Evolutionary conservation across 768 basidiomycete genomes (phyloP), one percentile per base, ranked within the genome.

Genomic region (Pholiota microspora): DNA sequence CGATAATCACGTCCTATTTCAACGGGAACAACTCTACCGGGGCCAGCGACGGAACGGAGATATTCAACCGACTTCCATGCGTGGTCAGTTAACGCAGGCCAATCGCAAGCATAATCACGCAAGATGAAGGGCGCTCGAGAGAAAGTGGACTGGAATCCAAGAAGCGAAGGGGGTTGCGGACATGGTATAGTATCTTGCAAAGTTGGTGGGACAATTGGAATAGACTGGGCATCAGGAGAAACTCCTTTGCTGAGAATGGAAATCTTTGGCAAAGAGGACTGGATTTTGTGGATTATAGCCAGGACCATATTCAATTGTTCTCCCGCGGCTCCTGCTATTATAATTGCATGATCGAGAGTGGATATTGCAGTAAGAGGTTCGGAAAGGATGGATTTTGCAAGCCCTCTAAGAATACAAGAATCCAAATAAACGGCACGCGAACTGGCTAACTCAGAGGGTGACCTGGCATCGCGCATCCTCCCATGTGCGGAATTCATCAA

Each of bases 1-100:
- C 91, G 84, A 69, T 98, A 98, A 65, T 94, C 89, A 29, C 70
- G 68, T 12, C 96, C 96, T 15, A 97, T 71, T 70, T 98, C 96
- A 6, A 98, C 86, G 4, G 96, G 97, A 1, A 98, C 88, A 4
- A 92, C 71, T 18, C 97, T 80, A 1, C 89, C 94, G 38, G 81
- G 82, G 12, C 97, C 97, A 2, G 88, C 82, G 0, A 85, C 72
- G 3, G 75, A 73, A 12, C 77, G 77, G 0, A 99, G 79, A 66
- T 99, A 98, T 2, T 73, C 67, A 4, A 76, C 70, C 15, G 83
- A 87, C 9, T 68, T 59, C 96, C 96, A 98, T 3, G 83, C 78
- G 51, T 80, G 83, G 29, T 79, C 73, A 8, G 72, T 75, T 57
- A 92, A 59, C 1, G 96, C 96, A 4, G 92, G 89, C 94, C 94